phyloP scores from a whole-genome alignment of 495 filamentous ascomycete species.

The Xylaria sp. region DNA sequence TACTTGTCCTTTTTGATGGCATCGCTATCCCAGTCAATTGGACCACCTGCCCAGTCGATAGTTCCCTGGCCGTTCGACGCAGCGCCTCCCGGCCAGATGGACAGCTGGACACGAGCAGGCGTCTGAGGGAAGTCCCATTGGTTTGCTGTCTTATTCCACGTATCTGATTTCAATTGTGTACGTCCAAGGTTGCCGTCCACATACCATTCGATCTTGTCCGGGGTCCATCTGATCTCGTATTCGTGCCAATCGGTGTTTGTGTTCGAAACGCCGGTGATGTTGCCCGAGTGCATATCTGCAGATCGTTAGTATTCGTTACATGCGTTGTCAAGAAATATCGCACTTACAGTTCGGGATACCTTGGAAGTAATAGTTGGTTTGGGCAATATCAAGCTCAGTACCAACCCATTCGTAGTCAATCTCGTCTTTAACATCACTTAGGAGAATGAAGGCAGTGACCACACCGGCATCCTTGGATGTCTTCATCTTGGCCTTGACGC shows the following conservation, averaged over 20 bases:
- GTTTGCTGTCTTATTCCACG: slow-evolving; percentile 83
- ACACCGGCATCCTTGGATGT: slow-evolving; percentile 85
- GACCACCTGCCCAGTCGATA: slow-evolving; percentile 88
- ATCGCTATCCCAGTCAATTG: slow-evolving; percentile 82
- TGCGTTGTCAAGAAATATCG: not conserved
- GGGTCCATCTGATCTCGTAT: slow-evolving; percentile 93
- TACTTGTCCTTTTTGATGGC: slow-evolving; percentile 86
- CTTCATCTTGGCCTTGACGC: slow-evolving; percentile 84
- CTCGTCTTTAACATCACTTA: slow-evolving; percentile 95
- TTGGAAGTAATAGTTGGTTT: slow-evolving; percentile 98
- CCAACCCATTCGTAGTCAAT: slow-evolving; percentile 97
- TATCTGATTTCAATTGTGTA: slow-evolving; percentile 73
- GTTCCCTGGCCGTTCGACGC: slow-evolving; percentile 82
- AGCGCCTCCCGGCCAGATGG: slow-evolving; percentile 92
- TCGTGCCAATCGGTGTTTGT: slow-evolving; percentile 84
- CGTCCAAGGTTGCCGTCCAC: slow-evolving; percentile 81
- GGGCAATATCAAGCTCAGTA: slow-evolving; percentile 73
- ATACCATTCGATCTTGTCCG: slow-evolving; percentile 82
- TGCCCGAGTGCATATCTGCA: slow-evolving; percentile 74
- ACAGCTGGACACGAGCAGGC: slow-evolving; percentile 90
- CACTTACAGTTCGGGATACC: slow-evolving; percentile 89
- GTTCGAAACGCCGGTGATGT: slow-evolving; percentile 69
- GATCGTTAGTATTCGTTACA: not conserved
- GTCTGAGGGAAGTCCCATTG: slow-evolving; percentile 92
- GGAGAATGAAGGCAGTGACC: slow-evolving; percentile 92